These are phyloP conservation scores for Yarrowia porcina DNA, from an alignment of 805 yeast species.

Conservation along the genomic window DNA sequence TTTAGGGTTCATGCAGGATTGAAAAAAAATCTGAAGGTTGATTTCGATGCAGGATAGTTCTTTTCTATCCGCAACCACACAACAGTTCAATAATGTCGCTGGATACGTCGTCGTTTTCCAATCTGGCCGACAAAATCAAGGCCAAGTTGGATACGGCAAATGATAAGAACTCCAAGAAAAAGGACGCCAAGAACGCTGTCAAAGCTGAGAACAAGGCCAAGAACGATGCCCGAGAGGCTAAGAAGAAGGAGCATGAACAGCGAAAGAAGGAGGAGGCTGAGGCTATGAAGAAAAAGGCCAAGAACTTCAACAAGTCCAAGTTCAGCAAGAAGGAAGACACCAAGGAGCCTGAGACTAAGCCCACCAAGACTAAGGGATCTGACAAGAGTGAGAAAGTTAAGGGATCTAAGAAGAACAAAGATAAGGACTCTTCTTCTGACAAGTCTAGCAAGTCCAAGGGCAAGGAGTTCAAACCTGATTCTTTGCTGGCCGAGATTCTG, in stretches of 20 bases:
- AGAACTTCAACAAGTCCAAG: constrained; percentile 21
- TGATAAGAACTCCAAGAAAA: constrained; percentile 11
- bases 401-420: background rate
- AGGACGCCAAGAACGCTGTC: constrained; percentile 17
- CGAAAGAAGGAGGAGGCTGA: constrained; percentile 22
- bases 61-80: background rate
- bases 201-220: constrained; percentile 14
- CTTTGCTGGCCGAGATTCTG: constrained; percentile 27
- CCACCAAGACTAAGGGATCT: background rate
- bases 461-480: background rate
- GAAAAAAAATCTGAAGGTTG: constrained; percentile 3
- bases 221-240: constrained; percentile 20
- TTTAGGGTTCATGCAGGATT: background rate
- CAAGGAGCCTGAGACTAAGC: background rate
- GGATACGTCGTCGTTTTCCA: constrained; percentile 25
- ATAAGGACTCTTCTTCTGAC: background rate
- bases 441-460: background rate
- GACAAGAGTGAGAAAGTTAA: background rate
- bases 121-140: constrained; percentile 25
- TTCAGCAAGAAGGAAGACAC: constrained; percentile 14
- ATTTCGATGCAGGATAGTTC: background rate
- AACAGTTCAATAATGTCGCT: background rate
- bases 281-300: constrained; percentile 18
- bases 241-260: constrained; percentile 19
- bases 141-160: constrained; percentile 18